Evolutionary conservation across 2,329 filamentous ascomycete genomes (phyloP).

Genomic region (Sporothrix dimorphospora): DNA sequence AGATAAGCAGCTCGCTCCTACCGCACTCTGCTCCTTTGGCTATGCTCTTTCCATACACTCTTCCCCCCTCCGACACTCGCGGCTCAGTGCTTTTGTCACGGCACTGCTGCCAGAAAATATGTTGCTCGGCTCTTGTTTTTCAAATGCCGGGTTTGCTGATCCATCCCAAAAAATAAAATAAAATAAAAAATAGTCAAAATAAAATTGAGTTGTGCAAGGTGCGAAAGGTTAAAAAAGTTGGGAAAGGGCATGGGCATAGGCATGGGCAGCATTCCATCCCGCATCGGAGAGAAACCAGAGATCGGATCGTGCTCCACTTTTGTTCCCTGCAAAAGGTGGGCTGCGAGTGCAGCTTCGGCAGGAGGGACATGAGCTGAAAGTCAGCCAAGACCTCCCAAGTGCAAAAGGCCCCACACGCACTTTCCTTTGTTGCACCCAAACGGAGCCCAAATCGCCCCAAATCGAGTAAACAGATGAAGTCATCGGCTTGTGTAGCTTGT

Average conservation of each 20-base stretch:
- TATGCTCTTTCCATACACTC: no score
- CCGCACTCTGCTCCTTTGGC: no score
- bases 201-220: not conserved
- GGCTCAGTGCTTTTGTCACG: not conserved
- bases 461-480: conserved; percentile 25
- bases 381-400: not conserved
- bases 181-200: not conserved
- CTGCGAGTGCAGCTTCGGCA: not conserved
- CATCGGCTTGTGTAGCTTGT: conserved; percentile 3
- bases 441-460: not conserved
- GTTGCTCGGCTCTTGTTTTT: not conserved
- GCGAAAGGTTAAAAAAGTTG: not conserved
- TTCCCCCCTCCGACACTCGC: no score
- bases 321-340: not conserved
- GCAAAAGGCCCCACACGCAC: not conserved
- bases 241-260: not conserved
- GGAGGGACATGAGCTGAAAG: not conserved
- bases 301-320: conserved; percentile 3
- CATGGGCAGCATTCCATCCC: not conserved
- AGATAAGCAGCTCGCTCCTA: no score
- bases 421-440: conserved; percentile 19
- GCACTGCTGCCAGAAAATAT: no score
- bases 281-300: not conserved
- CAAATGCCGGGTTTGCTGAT: not conserved
- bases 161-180: not conserved